phyloP scores from a whole-genome alignment of 208 protist species.

The Acanthamoeba rhysodes region DNA sequence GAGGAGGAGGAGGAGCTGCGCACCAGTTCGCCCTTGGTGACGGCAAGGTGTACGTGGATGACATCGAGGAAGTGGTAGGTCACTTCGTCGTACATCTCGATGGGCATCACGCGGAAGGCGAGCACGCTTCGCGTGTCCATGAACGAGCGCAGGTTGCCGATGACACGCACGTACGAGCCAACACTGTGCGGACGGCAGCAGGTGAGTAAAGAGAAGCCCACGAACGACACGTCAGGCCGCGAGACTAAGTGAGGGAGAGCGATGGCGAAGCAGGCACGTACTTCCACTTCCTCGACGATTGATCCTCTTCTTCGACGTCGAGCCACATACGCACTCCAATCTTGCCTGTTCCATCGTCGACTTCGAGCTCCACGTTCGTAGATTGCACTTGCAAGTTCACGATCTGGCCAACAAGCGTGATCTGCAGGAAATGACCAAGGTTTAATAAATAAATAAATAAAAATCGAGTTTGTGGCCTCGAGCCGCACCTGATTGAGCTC shows the following conservation, averaged over 20 bases:
- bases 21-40: slow-evolving; percentile 25
- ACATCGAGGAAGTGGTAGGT: slow-evolving; percentile 63
- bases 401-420: slow-evolving; percentile 67
- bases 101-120: slow-evolving; percentile 37
- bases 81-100: slow-evolving; percentile 10
- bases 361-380: slow-evolving; percentile 59
- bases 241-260: too few relatives aligned
- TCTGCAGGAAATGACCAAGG: background rate
- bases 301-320: slow-evolving; percentile 17
- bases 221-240: background rate
- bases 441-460: background rate
- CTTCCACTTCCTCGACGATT: background rate
- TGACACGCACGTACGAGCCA: slow-evolving; percentile 53
- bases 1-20: too few relatives aligned
- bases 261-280: background rate
- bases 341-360: slow-evolving; percentile 48
- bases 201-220: background rate
- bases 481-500: slow-evolving; percentile 53
- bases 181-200: background rate
- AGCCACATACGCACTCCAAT: slow-evolving; percentile 60
- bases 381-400: slow-evolving; percentile 35
- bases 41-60: slow-evolving; percentile 55
- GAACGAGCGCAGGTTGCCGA: slow-evolving; percentile 69
- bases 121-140: slow-evolving; percentile 24
- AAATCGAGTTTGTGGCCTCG: background rate